A percentile compares a stretch with the other conserved stretches of the same genome.
Conservation (phyloP, 106 monocot genomes). For the Dendrobium huoshanense region DNA sequence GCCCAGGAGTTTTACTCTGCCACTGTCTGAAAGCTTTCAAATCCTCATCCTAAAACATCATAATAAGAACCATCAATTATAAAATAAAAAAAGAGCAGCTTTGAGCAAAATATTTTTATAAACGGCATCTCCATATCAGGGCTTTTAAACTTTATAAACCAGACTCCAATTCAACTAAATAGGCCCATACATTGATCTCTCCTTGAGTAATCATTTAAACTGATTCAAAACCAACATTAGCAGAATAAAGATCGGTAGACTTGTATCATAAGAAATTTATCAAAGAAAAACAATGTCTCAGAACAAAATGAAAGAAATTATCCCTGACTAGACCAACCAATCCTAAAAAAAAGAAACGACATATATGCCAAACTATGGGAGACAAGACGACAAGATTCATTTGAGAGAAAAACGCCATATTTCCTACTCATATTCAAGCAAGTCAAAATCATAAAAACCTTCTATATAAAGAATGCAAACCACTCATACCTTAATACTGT, state of each 20-base stretch:
- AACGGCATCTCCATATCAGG: not conserved
- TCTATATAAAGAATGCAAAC: not conserved
- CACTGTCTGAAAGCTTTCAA: conserved; percentile 87
- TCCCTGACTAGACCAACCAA: not conserved
- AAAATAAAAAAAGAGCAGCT: not conserved
- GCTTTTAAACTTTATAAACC: not conserved
- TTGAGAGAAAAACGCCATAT: not conserved
- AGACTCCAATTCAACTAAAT: too few species aligned
- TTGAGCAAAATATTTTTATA: not conserved
- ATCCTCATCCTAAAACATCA: conserved; percentile 61
- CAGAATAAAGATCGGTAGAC: not conserved
- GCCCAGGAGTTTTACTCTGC: conserved; percentile 90
- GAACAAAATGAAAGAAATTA: not conserved
- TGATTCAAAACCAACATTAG: too few species aligned
- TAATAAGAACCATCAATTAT: not conserved
- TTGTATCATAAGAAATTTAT: not conserved
- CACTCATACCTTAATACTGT: conserved; percentile 60
- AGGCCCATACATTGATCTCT: too few species aligned
- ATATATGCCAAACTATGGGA: too few species aligned
- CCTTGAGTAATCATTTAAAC: too few species aligned
- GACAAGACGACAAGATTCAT: not conserved
- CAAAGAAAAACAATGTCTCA: not conserved
- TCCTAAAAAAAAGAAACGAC: too few species aligned
- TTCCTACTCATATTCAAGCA: not conserved
- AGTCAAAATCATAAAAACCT: not conserved